These are phyloP conservation scores for Stylosanthes scabra DNA, from an alignment of 331 rosid species.

Conservation along the genomic window DNA sequence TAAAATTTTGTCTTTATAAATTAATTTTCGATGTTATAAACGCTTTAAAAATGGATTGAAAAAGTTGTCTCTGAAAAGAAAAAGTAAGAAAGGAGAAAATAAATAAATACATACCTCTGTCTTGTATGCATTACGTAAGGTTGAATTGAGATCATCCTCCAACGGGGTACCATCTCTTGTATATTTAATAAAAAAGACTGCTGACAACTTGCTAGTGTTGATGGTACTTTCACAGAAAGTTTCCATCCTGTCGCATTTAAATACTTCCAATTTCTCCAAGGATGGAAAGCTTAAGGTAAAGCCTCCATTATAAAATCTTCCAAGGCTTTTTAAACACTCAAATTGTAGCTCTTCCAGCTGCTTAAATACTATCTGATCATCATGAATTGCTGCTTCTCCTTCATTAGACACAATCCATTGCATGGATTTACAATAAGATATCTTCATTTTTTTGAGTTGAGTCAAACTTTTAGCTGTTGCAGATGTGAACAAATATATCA, in stretches of 20 bases:
- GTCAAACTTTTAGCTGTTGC: constrained; percentile 18
- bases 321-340: background rate
- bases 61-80: too few species aligned
- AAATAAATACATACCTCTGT: too few species aligned
- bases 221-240: background rate
- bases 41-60: too few species aligned
- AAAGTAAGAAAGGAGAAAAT: too few species aligned
- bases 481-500: background rate
- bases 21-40: too few species aligned
- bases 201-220: background rate
- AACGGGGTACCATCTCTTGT: too few species aligned
- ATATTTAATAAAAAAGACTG: background rate
- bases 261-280: background rate
- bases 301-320: background rate
- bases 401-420: background rate
- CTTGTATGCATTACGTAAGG: too few species aligned
- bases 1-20: too few species aligned
- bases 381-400: background rate
- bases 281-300: constrained; percentile 4
- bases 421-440: background rate
- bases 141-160: background rate
- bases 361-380: background rate
- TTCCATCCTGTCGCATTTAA: background rate
- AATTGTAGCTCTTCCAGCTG: background rate
- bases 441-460: background rate